phyloP scores from a whole-genome alignment of 306 rosid species.

The Mucuna pruriens region DNA sequence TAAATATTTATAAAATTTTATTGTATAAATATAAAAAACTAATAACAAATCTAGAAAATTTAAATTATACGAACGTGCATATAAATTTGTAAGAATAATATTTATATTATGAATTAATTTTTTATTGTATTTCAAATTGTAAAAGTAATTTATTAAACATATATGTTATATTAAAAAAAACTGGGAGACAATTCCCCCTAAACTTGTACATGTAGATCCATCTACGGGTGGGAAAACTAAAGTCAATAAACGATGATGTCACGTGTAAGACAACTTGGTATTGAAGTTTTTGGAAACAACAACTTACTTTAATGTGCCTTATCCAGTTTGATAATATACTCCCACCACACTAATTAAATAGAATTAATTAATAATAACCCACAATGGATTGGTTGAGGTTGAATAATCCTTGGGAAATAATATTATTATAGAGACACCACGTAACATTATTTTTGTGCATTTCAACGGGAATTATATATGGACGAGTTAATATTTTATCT shows the following conservation, averaged over 20 bases:
- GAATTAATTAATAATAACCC: neutral
- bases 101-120: neutral
- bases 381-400: neutral
- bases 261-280: neutral
- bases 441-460: neutral
- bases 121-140: neutral
- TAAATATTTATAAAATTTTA: neutral
- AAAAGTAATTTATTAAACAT: neutral
- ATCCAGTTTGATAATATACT: neutral
- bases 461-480: neutral
- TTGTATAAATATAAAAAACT: neutral
- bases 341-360: neutral
- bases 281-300: neutral
- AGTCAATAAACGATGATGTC: neutral
- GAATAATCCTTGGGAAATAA: neutral
- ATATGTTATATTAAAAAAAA: neutral
- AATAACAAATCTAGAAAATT: neutral
- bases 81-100: no score
- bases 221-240: neutral
- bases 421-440: neutral
- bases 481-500: neutral
- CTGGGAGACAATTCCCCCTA: no score
- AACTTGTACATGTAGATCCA: neutral
- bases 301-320: neutral
- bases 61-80: neutral